Evolutionary conservation across 352 stramenopile genomes (phyloP), one percentile per base, ranked within the genome.

Genomic region (Phytophthora idaei): DNA sequence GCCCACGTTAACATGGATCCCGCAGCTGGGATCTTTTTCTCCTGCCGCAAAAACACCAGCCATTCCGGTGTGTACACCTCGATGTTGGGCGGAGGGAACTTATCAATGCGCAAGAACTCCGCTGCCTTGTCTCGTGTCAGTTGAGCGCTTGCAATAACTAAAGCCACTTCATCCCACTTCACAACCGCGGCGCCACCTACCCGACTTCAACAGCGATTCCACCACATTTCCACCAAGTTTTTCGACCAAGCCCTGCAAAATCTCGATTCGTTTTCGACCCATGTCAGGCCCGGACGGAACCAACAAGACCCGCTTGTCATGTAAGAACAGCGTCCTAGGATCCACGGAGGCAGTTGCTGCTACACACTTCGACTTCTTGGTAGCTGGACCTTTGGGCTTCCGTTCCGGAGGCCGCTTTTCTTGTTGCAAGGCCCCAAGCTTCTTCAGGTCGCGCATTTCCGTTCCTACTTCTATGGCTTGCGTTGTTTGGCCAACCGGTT

Each of bases 221-320:
- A 87, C 71, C 7, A 89, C 64, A 12, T 4, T 69, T 12, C 81
- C 81, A 29, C 83, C 83, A 4, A 92, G 44, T 39, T 85, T 85
- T 10, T 64, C 25, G 7, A 92, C 67, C 58, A 92, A 78, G 29
- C 85, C 69, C 28, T 77, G 64, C 71, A 85, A 90, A 50, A 94
- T 86, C 31, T 82, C 74, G 27, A 91, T 57, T 32, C 84, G 78
- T 45, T 82, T 89, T 5, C 78, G 75, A 68, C 83, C 86, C 68
- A 94, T 85, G 45, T 93, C 87, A 0, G 63, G 51, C 11, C 87
- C 84, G 10, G 88, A 64, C 0, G 87, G 76, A 12, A 90, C 74
- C 12, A 94, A 27, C 25, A 91, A 48, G 32, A 92, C 71, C 27
- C 53, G 67, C 44, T 80, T 62, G 8, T 61, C 82, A 12, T 67